phyloP scores from a whole-genome alignment of 345 rosid species.

The Carallia pectinifolia region DNA sequence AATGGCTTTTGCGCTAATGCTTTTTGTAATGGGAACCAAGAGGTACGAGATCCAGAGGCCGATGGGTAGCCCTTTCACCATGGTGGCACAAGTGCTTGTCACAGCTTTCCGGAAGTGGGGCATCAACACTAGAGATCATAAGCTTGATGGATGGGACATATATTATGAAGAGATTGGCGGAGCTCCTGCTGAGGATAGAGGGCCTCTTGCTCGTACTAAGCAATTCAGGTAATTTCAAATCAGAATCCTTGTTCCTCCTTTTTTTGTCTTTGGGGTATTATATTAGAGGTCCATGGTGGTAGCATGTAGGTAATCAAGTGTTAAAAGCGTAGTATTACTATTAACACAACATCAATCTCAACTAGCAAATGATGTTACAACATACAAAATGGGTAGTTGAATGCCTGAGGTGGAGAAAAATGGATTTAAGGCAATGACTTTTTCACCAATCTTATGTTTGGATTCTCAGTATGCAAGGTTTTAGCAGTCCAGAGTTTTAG shows the following conservation, averaged over 20 bases:
- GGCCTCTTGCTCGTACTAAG: conserved; percentile 40
- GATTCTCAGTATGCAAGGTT: no score
- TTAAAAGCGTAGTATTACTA: no score
- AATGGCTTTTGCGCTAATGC: conserved; percentile 36
- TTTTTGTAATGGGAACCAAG: conserved; percentile 62
- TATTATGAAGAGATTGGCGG: conserved; percentile 32
- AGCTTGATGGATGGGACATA: conserved; percentile 31
- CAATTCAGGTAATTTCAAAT: conserved; percentile 56
- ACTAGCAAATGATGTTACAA: no score
- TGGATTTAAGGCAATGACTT: no score
- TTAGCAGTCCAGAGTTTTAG: no score
- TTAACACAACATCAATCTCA: no score
- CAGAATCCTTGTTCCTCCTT: neutral
- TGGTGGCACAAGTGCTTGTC: conserved; percentile 63
- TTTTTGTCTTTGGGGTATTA: neutral
- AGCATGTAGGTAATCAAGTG: no score
- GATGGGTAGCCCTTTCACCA: conserved; percentile 64
- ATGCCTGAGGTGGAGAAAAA: no score
- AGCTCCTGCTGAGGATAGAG: neutral
- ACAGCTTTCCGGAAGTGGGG: conserved; percentile 63
- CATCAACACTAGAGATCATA: conserved; percentile 24
- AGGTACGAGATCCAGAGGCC: conserved; percentile 53
- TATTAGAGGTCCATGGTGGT: no score
- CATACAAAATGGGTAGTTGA: no score
- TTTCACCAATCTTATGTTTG: no score